Conservation (phyloP, 2,329 filamentous ascomycete species). For the Tolypocladium sp. region DNA sequence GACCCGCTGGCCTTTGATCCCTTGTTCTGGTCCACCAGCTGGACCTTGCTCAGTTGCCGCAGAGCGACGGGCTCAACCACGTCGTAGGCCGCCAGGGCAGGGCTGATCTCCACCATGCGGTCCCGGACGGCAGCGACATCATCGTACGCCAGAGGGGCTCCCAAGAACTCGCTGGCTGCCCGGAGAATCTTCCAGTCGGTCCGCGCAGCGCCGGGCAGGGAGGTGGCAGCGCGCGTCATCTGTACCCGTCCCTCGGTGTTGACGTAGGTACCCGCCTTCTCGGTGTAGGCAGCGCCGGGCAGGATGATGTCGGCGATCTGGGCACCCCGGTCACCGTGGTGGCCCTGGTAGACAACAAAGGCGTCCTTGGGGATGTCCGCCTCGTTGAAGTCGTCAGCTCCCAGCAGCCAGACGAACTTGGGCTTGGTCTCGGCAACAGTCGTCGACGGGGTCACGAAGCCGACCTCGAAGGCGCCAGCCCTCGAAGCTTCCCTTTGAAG, state of each 20-base stretch:
- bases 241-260: constrained; percentile 97
- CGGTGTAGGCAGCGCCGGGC: constrained; percentile 90
- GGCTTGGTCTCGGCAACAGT: constrained; percentile 76
- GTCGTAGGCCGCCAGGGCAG: constrained; percentile 82
- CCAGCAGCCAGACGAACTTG: constrained; percentile 95
- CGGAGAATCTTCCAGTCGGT: constrained; percentile 99
- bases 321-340: constrained; percentile 91
- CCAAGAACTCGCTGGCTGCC: constrained; percentile 84
- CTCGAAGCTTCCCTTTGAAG: constrained; percentile 89
- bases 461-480: constrained; percentile 88
- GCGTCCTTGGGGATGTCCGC: constrained; percentile 89
- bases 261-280: constrained; percentile 92
- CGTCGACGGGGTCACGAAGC: constrained; percentile 79
- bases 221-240: constrained; percentile 83
- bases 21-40: constrained; percentile 95
- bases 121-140: constrained; percentile 83
- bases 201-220: constrained; percentile 77
- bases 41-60: constrained; percentile 74
- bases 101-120: constrained; percentile 91
- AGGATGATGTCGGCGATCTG: constrained; percentile 90
- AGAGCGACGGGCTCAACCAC: constrained; percentile 76
- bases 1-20: constrained; percentile 63
- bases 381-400: constrained; percentile 81
- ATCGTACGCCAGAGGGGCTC: constrained; percentile 80
- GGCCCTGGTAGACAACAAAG: constrained; percentile 95